Evolutionary conservation across 768 basidiomycete genomes (phyloP), one percentile per base, ranked within the genome.

Genomic region (Calocera cornea): DNA sequence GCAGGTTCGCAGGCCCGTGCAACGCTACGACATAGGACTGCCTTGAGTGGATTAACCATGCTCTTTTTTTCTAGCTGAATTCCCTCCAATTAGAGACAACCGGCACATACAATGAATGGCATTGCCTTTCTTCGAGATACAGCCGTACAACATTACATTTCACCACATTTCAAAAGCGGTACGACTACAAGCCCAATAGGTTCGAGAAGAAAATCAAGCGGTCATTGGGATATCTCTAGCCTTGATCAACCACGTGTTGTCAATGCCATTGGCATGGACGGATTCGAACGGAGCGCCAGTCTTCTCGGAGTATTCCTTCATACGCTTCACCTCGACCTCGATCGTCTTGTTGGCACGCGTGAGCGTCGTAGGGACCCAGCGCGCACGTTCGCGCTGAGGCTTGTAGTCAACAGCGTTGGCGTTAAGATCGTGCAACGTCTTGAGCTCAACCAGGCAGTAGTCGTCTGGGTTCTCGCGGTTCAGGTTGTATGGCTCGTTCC

Each of bases 361-460:
- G 14, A 60, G 31, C 27, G 54, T 60, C 27, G 54, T 60, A 27
- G 54, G 54, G 10, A 60, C 54, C 54, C 54, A 60, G 54, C 54
- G 54, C 16, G 2, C 54, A 11, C 54, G 24, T 29, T 2, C 5
- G 27, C 54, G 54, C 16, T 12, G 11, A 10, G 27, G 11, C 54
- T 60, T 33, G 54, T 60, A 60, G 24, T 60, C 31, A 16, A 60
- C 31, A 31, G 14, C 14, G 31, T 60, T 33, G 24, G 27, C 54
- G 54, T 60, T 33, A 5, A 60, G 27, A 19, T 60, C 54, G 54
- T 60, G 54, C 24, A 60, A 19, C 16, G 54, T 60, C 54, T 60
- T 60, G 54, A 60, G 54, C 27, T 60, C 54, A 60, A 60, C 54
- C 14, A 60, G 54, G 54, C 54, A 60, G 31, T 60, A 60, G 10